A percentile compares a stretch with the other conserved stretches of the same genome.
phyloP scores from a whole-genome alignment of 495 filamentous ascomycete genomes.

The Stereocaulon alpinum region DNA sequence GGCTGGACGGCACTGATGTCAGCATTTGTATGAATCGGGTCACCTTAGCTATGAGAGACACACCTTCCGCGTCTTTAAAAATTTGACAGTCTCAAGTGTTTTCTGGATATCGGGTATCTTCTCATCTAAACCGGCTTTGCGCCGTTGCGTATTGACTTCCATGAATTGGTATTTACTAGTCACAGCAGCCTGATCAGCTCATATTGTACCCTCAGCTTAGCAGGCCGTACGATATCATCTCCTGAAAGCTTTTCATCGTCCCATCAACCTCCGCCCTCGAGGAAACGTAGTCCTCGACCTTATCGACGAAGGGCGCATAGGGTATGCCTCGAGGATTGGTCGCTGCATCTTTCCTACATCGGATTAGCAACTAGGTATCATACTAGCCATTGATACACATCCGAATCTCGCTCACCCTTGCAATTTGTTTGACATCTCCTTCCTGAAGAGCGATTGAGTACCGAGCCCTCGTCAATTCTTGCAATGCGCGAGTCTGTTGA shows the following conservation, averaged over 20 bases:
- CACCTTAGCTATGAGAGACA: background rate
- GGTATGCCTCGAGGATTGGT: slow-evolving; percentile 94
- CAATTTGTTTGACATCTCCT: slow-evolving; percentile 14
- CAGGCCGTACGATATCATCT: slow-evolving; percentile 80
- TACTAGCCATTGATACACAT: background rate
- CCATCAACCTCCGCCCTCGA: slow-evolving; percentile 77
- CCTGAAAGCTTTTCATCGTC: slow-evolving; percentile 86
- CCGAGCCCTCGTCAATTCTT: background rate
- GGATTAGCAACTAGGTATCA: background rate
- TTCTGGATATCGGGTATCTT: slow-evolving; percentile 97
- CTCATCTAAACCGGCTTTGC: slow-evolving; percentile 73
- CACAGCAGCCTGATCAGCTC: background rate
- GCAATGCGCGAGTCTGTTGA: background rate
- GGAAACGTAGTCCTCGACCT: slow-evolving; percentile 89
- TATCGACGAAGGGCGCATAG: slow-evolving; percentile 88
- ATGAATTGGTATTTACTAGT: slow-evolving; percentile 96
- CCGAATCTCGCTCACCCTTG: background rate
- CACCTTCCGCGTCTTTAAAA: slow-evolving; percentile 63
- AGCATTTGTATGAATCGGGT: background rate
- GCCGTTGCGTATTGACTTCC: slow-evolving; percentile 82
- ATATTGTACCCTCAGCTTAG: background rate
- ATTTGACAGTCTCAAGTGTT: slow-evolving; percentile 87
- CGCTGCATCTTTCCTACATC: slow-evolving; percentile 39
- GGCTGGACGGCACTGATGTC: slow-evolving; percentile 18
- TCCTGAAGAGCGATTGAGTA: background rate